Conservation (phyloP, 352 stramenopile species). For the Phytophthora litchii region DNA sequence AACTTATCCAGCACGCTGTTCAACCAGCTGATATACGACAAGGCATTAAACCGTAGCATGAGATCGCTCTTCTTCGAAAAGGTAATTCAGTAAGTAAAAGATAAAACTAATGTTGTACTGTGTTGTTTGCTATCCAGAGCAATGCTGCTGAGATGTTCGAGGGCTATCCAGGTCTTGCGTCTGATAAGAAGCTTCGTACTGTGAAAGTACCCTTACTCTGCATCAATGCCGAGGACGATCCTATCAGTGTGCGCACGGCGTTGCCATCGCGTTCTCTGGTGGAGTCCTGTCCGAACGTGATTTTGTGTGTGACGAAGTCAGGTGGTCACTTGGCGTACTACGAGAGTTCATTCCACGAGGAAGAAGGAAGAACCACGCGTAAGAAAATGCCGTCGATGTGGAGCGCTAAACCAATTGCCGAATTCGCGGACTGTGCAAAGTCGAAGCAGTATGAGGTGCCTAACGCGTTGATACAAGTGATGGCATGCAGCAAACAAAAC, state of each 20-base stretch:
- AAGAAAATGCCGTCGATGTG: constrained; percentile 30
- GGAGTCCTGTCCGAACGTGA: constrained; percentile 51
- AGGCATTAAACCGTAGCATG: constrained; percentile 53
- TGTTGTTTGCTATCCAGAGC: constrained; percentile 11
- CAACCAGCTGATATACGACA: constrained; percentile 68
- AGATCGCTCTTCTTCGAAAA: constrained; percentile 61
- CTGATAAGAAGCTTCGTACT: constrained; percentile 32
- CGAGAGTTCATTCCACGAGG: constrained; percentile 25
- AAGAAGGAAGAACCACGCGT: constrained; percentile 1
- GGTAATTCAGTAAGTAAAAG: too few relatives aligned
- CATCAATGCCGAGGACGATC: constrained; percentile 60
- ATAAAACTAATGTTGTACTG: constrained; percentile 5
- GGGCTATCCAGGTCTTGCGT: constrained; percentile 45
- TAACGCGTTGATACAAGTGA: background rate
- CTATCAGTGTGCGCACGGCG: constrained; percentile 45
- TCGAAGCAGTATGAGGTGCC: constrained; percentile 3
- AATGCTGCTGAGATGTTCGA: constrained; percentile 50
- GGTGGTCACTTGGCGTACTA: constrained; percentile 76
- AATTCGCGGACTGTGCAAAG: constrained; percentile 48
- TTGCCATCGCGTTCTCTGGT: constrained; percentile 38
- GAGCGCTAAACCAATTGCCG: constrained; percentile 43
- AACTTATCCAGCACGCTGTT: constrained; percentile 49
- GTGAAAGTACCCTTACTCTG: constrained; percentile 61
- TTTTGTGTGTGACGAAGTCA: constrained; percentile 58
- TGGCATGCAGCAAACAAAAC: constrained; percentile 1